These are phyloP conservation scores for Wickerhamiella cacticola DNA, from an alignment of 805 yeast species.

Conservation along the genomic window DNA sequence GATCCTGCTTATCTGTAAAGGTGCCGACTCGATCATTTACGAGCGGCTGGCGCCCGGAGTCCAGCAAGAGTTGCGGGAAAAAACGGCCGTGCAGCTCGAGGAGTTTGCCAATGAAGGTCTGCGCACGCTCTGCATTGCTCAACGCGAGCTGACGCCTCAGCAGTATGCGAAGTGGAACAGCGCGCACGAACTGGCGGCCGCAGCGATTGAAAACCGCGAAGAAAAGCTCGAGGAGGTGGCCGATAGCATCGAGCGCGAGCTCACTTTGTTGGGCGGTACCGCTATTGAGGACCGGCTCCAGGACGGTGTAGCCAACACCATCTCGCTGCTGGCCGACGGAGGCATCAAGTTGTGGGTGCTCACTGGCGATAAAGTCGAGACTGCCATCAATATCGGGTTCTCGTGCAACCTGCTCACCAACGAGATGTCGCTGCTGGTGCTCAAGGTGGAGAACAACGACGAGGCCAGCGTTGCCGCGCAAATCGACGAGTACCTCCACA, in stretches of 20 bases:
- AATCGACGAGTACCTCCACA: conserved; percentile 39
- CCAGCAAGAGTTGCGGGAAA: conserved; percentile 38
- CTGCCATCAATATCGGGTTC: conserved; percentile 82
- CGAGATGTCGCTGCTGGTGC: conserved; percentile 57
- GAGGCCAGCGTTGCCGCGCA: conserved; percentile 24
- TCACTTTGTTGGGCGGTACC: conserved; percentile 61
- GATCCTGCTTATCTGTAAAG: conserved; percentile 49
- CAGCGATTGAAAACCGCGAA: conserved; percentile 51
- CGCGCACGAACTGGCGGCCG: conserved; percentile 46
- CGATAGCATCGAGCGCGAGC: conserved; percentile 47
- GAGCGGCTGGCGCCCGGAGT: conserved; percentile 33
- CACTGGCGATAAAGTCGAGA: conserved; percentile 75
- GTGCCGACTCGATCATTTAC: conserved; percentile 72
- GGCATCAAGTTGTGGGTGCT: conserved; percentile 78
- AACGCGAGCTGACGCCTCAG: conserved; percentile 38
- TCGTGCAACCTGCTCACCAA: conserved; percentile 63
- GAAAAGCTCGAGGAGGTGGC: conserved; percentile 45
- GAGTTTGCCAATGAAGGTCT: conserved; percentile 70
- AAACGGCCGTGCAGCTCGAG: conserved; percentile 60
- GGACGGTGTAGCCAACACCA: conserved; percentile 69
- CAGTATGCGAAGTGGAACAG: conserved; percentile 44
- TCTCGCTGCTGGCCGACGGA: conserved; percentile 53
- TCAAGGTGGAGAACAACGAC: conserved; percentile 30
- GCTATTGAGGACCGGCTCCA: conserved; percentile 75
- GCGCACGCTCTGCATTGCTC: conserved; percentile 66